Evolutionary conservation across 1,139 yeast genomes (phyloP), one percentile per base, ranked within the genome.

Genomic region (Geotrichum restrictum): DNA sequence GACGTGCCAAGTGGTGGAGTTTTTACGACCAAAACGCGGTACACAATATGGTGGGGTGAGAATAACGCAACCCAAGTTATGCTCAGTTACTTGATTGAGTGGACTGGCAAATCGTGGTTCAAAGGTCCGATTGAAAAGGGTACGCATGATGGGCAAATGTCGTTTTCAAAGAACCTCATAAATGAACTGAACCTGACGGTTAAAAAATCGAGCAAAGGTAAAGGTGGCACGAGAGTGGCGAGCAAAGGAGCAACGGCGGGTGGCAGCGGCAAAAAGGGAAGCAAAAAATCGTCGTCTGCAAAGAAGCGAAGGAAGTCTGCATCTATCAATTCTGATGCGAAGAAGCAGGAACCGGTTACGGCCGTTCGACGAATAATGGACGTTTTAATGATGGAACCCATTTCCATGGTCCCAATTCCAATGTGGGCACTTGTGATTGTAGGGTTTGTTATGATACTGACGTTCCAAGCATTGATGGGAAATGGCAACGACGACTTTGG

Each of bases 31-130:
- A 78, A 80, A 52, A 86, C 97, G 0, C 78, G 81, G 53, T 64
- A 64, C 39, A 81, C 76, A 57, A 65, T 91, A 16, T 78, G 83
- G 42, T 94, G 98, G 98, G 95, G 80, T 1, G 76, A 77, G 2
- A 76, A 79, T 58, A 88, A 89, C 68, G 58, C 72, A 10, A 88
- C 98, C 2, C 76, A 75, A 52, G 58, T 91, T 45, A 82, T 83
- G 16, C 75, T 82, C 3, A 84, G 95, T 0, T 79, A 74, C 59
- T 72, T 77, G 51, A 80, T 91, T 56, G 87, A 85, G 46, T 94
- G 98, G 98, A 77, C 87, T 3, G 95, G 91, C n/a, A 88, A 87
- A 66, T 84, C 95, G 32, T 87, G 97, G 89, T 80, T 91, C 61
- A 88, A 89, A 69, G 84, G 95, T 16, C 85, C 95, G 0, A 83